Percentiles rank a stretch among this genome's conserved stretches.
Conservation (phyloP, 805 yeast species). For the Torulaspora franciscae region DNA sequence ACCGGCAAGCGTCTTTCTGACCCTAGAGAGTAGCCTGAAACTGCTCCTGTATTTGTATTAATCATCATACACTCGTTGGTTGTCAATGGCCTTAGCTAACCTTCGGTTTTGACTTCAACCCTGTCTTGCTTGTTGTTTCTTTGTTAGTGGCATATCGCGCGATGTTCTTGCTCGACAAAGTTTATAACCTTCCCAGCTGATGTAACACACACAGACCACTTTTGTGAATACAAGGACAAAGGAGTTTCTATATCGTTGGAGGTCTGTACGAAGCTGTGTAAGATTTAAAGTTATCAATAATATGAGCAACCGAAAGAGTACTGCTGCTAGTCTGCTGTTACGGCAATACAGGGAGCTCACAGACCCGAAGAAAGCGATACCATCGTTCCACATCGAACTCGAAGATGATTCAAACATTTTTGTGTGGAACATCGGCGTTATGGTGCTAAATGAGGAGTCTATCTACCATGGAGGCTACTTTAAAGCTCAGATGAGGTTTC, state of each 20-base stretch:
- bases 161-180: constrained; percentile 2
- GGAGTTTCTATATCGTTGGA: background rate
- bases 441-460: constrained; percentile 85
- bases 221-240: constrained; percentile 2
- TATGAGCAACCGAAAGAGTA: constrained; percentile 39
- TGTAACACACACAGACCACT: constrained; percentile 1
- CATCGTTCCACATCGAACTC: constrained; percentile 63
- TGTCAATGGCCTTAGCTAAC: background rate
- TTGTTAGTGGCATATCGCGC: constrained; percentile 6
- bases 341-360: constrained; percentile 92
- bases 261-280: background rate
- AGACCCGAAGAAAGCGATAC: constrained; percentile 80
- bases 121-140: constrained; percentile 2
- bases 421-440: constrained; percentile 81
- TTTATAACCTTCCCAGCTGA: background rate
- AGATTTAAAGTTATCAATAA: background rate
- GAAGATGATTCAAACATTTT: constrained; percentile 56
- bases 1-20: too few species aligned
- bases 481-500: constrained; percentile 91
- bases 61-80: too few species aligned
- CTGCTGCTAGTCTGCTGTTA: constrained; percentile 80
- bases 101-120: too few species aligned
- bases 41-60: background rate
- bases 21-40: background rate
- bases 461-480: constrained; percentile 92